Conservation (phyloP, 345 rosid species). For the Eucalyptus pauciflora region DNA sequence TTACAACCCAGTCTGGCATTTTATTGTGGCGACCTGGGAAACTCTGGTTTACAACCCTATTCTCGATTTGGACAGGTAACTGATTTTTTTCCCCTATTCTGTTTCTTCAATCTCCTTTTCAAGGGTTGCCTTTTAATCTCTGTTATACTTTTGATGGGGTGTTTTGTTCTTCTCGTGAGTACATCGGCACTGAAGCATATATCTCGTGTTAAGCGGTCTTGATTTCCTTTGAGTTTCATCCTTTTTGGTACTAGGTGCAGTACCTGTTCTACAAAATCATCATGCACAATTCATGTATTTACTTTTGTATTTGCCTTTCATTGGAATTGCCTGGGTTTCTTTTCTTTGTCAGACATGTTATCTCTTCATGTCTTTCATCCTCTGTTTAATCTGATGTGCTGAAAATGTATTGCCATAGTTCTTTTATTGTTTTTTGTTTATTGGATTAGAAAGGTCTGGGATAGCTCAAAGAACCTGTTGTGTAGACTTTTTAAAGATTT, state of each 20-base stretch:
- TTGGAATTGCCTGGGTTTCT: background rate
- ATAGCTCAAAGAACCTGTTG: background rate
- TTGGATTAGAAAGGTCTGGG: background rate
- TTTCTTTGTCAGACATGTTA: background rate
- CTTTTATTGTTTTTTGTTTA: background rate
- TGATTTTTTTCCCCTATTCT: background rate
- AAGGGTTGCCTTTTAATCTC: background rate
- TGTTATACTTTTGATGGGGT: background rate
- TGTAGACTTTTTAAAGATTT: background rate
- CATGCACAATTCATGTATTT: background rate
- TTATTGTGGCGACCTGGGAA: slow-evolving; percentile 87
- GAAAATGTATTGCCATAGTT: background rate
- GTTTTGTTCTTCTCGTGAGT: background rate
- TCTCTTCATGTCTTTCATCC: background rate
- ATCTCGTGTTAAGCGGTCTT: background rate
- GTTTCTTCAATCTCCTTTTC: background rate
- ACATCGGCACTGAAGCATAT: background rate
- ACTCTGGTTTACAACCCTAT: slow-evolving; percentile 84
- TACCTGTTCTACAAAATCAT: background rate
- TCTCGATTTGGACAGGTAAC: slow-evolving; percentile 92
- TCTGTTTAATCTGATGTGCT: background rate
- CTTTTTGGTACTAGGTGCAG: background rate
- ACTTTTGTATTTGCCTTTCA: background rate
- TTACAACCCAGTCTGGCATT: slow-evolving; percentile 93
- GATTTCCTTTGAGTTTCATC: background rate